Conservation (phyloP, 2,329 filamentous ascomycete species). For the Triangularia setosa region DNA sequence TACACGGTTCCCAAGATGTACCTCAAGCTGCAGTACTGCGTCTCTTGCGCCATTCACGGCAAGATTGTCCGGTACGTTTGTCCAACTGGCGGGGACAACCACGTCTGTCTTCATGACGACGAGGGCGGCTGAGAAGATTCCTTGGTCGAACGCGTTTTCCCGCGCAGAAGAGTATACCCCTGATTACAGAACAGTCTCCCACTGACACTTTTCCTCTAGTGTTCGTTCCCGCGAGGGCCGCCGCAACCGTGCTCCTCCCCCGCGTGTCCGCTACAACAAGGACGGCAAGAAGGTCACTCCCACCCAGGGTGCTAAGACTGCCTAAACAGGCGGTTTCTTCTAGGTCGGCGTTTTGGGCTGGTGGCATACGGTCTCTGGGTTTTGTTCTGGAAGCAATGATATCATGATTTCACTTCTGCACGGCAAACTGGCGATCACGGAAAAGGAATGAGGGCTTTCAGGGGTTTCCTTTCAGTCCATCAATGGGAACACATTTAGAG, state of each 20-base stretch:
- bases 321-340: slow-evolving; percentile 18
- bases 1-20: slow-evolving; percentile 99
- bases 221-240: slow-evolving; percentile 95
- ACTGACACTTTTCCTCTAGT: slow-evolving; percentile 55
- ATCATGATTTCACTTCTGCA: slow-evolving; percentile 25
- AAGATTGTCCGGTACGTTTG: slow-evolving; percentile 99
- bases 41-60: slow-evolving; percentile 99
- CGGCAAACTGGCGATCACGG: slow-evolving; percentile 21
- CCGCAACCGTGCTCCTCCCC: slow-evolving; percentile 97
- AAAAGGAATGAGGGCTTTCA: slow-evolving; percentile 19
- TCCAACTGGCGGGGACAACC: slow-evolving; percentile 56
- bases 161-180: slow-evolving; percentile 18
- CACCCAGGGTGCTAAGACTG: slow-evolving; percentile 66
- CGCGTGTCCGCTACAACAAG: slow-evolving; percentile 99
- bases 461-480: slow-evolving; percentile 15
- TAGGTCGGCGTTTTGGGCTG: slow-evolving; percentile 25
- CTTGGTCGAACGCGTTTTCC: slow-evolving; percentile 34
- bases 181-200: slow-evolving; percentile 22
- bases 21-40: slow-evolving; percentile 99
- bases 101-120: slow-evolving; percentile 32
- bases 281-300: slow-evolving; percentile 99
- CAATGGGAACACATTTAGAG: slow-evolving; percentile 18
- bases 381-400: slow-evolving; percentile 23
- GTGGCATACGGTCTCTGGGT: slow-evolving; percentile 22
- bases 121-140: slow-evolving; percentile 45